A percentile compares a stretch with the other conserved stretches of the same genome.
phyloP scores from a whole-genome alignment of 2,329 filamentous ascomycete species.

The Neofusicoccum kwambonambiense region DNA sequence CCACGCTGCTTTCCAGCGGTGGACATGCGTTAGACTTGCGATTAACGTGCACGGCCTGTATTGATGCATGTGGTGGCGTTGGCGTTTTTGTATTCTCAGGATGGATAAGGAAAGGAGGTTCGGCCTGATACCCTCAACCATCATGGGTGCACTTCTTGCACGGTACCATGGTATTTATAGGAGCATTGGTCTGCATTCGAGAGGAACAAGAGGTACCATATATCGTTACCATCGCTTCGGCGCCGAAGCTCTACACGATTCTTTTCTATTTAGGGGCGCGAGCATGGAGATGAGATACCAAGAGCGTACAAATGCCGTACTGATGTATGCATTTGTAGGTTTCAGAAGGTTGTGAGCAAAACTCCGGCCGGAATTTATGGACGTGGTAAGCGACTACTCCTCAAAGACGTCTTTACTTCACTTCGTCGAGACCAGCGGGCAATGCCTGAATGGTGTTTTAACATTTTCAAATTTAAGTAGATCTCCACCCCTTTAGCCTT shows the following conservation, averaged over 20 bases:
- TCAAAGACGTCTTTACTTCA: too few species aligned
- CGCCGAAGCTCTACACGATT: too few species aligned
- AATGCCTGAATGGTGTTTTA: too few species aligned
- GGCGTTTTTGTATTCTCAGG: neutral
- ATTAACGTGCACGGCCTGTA: neutral
- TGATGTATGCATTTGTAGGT: too few species aligned
- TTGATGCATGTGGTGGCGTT: neutral
- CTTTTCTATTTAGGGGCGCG: too few species aligned
- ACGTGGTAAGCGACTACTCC: too few species aligned
- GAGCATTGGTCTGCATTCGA: neutral
- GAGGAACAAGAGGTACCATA: neutral
- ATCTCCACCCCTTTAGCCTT: neutral
- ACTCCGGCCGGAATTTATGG: too few species aligned
- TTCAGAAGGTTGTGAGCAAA: too few species aligned
- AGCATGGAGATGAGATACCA: too few species aligned
- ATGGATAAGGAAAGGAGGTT: neutral
- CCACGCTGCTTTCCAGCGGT: slow-evolving; percentile 77
- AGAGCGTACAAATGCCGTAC: too few species aligned
- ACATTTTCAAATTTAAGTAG: too few species aligned
- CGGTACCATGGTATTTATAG: neutral
- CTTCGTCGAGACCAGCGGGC: too few species aligned
- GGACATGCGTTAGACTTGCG: slow-evolving; percentile 51
- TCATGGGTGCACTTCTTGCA: neutral
- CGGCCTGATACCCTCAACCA: neutral
- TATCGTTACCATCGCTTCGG: neutral